These are phyloP conservation scores for Fraxinus angustifolia DNA, from an alignment of 305 asterid genomes.

Conservation along the genomic window DNA sequence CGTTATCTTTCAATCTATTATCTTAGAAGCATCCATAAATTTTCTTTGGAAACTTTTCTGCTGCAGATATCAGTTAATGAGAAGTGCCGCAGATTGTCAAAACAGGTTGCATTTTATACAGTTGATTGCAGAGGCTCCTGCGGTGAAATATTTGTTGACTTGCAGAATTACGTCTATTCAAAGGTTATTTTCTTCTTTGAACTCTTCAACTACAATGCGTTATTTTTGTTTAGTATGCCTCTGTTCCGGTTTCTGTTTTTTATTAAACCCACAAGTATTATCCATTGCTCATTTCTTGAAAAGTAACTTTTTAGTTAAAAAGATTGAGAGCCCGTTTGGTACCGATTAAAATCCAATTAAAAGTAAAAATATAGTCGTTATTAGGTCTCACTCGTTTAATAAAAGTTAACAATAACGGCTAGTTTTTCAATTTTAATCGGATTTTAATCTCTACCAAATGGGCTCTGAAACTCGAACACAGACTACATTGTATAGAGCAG, in stretches of 20 bases:
- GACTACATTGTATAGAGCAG: not conserved
- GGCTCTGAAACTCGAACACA: not conserved
- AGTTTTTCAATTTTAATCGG: too few relatives aligned
- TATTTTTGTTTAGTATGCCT: not conserved
- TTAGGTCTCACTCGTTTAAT: too few relatives aligned
- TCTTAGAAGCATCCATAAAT: not conserved
- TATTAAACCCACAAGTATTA: not conserved
- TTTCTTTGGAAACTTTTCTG: conserved; percentile 8
- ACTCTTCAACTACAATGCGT: not conserved
- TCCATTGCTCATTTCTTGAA: not conserved
- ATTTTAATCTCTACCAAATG: too few relatives aligned
- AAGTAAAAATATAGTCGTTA: too few relatives aligned
- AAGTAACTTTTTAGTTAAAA: not conserved
- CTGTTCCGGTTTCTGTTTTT: not conserved
- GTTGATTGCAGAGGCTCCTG: conserved; percentile 94
- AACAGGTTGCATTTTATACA: conserved; percentile 73
- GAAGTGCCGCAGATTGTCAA: conserved; percentile 70
- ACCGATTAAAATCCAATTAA: too few relatives aligned
- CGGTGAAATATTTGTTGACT: conserved; percentile 91
- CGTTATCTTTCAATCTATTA: not conserved
- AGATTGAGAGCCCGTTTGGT: too few relatives aligned
- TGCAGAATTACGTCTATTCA: conserved; percentile 69
- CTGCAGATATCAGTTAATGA: conserved; percentile 74
- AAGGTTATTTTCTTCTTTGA: conserved; percentile 42
- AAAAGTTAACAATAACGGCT: too few relatives aligned